Evolutionary conservation across 768 basidiomycete genomes (phyloP).

Genomic region (Psilocybe sp.): DNA sequence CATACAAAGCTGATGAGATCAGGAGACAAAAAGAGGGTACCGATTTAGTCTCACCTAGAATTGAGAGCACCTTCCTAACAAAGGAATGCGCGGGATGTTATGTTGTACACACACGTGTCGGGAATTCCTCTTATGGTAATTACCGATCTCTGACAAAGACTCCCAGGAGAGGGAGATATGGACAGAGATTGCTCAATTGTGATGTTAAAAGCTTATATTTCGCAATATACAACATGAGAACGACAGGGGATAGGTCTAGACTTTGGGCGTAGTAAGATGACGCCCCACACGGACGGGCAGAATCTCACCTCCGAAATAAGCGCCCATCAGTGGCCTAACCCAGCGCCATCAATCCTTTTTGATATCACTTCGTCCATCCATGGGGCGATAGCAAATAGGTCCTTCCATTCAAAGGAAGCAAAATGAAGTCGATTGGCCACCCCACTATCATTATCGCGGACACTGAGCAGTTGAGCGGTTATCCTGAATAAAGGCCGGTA

Average conservation of each 20-base stretch:
- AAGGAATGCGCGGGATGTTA: conserved; percentile 8
- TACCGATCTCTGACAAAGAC: conserved; percentile 2
- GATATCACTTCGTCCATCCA: conserved; percentile 73
- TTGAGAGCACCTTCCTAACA: conserved; percentile 12
- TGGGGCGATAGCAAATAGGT: conserved; percentile 70
- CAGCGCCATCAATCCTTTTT: conserved; percentile 64
- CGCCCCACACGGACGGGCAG: not conserved
- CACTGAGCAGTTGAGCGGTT: conserved; percentile 54
- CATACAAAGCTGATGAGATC: conserved; percentile 12
- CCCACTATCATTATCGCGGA: conserved; percentile 35
- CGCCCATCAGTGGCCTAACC: conserved; percentile 51
- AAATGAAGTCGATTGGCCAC: conserved; percentile 56
- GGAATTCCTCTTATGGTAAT: conserved; percentile 4
- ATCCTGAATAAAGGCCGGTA: conserved; percentile 40
- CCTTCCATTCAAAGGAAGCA: conserved; percentile 67
- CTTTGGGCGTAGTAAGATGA: too few species aligned
- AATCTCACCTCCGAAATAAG: not conserved
- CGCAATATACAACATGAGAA: conserved; percentile 2
- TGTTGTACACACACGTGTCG: conserved; percentile 14
- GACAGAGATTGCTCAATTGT: not conserved
- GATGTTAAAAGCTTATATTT: not conserved
- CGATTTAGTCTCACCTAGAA: conserved; percentile 17
- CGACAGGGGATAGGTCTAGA: not conserved
- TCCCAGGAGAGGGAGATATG: not conserved
- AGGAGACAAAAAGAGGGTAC: conserved; percentile 10